phyloP scores from a whole-genome alignment of 2,329 filamentous ascomycete species.

The Stagonosporopsis rhizophila region DNA sequence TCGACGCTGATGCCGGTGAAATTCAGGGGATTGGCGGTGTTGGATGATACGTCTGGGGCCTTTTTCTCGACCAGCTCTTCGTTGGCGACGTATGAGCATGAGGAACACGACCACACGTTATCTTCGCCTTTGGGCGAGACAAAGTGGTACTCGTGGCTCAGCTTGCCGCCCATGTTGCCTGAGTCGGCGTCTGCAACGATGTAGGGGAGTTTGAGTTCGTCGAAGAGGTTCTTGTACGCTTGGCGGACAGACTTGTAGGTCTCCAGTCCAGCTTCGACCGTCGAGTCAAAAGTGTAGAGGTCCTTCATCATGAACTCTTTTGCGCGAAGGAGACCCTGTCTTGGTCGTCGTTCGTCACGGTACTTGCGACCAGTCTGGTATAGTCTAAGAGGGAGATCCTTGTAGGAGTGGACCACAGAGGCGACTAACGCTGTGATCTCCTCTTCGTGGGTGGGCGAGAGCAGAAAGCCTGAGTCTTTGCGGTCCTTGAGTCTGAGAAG shows the following conservation, averaged over 20 bases:
- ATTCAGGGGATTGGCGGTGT: conserved; percentile 35
- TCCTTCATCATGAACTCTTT: conserved; percentile 99
- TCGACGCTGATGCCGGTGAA: conserved; percentile 75
- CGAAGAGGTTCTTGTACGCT: conserved; percentile 79
- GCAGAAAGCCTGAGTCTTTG: conserved; percentile 74
- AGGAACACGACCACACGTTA: conserved; percentile 75
- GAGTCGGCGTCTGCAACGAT: conserved; percentile 88
- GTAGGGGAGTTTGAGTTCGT: conserved; percentile 83
- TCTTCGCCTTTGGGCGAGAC: conserved; percentile 83
- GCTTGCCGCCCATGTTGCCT: conserved; percentile 90
- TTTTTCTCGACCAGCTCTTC: conserved; percentile 75
- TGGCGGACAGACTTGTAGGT: conserved; percentile 79
- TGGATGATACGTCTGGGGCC: conserved; percentile 21
- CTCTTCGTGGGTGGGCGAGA: conserved; percentile 95
- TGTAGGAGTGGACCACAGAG: conserved; percentile 78
- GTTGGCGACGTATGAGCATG: conserved; percentile 81
- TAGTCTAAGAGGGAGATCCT: conserved; percentile 81
- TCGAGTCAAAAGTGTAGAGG: conserved; percentile 90
- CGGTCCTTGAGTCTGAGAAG: conserved; percentile 83
- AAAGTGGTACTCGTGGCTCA: conserved; percentile 96
- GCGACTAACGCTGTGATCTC: conserved; percentile 88
- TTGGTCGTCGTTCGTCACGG: conserved; percentile 86
- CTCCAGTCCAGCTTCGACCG: conserved; percentile 69
- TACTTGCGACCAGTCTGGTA: conserved; percentile 97
- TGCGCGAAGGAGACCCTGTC: conserved; percentile 84